Base-by-base conservation (phyloP, 331 rosid species). In the Pyrus hybrid region DNA sequence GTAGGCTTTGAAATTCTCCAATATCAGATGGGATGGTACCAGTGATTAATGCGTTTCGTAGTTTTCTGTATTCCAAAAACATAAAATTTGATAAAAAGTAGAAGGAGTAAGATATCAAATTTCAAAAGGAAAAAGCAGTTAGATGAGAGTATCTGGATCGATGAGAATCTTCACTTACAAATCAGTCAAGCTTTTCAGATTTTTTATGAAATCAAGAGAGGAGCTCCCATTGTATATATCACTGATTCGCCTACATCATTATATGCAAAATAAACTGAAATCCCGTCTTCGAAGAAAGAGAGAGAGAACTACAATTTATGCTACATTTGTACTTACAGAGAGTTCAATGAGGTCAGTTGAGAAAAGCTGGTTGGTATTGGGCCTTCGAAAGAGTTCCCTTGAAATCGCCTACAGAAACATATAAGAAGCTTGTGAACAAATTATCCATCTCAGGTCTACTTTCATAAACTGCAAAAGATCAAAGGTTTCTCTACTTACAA, bases 361-460 rank as follows among this genome's bases (percentile, higher is more conserved):
- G 88, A 85, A 77, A 90, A 85, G 33, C 88, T 72, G 0, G 83
- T 67, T 23, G 97, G 96, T 81, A 90, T 84, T 57, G 90, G 83
- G 62, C 96, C 93, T 75, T 85, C 77, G 23, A 92, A 87, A 74
- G 91, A 83, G 84, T 92, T 92, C 16, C 97, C 97, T 69, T 88
- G 84, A 79, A 92, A 81, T 82, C 88, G 86, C 91, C 97, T 92
- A 68, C 72, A 32, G 72, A 72, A 54, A 13, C 56, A 62, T 62
- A 47, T 10, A n/a, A n/a, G n/a, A n/a, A n/a, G n/a, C n/a, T n/a
- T n/a, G n/a, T n/a, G n/a, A n/a, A n/a, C n/a, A n/a, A n/a, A n/a
- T n/a, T n/a, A n/a, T n/a, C n/a, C n/a, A n/a, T n/a, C n/a, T n/a
- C n/a, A n/a, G n/a, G n/a, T n/a, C n/a, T n/a, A n/a, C n/a, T n/a